Percentiles rank a stretch among this genome's conserved stretches.
These are phyloP conservation scores for Candida sanyaensis DNA, from an alignment of 1,139 yeast species.

Conservation along the genomic window DNA sequence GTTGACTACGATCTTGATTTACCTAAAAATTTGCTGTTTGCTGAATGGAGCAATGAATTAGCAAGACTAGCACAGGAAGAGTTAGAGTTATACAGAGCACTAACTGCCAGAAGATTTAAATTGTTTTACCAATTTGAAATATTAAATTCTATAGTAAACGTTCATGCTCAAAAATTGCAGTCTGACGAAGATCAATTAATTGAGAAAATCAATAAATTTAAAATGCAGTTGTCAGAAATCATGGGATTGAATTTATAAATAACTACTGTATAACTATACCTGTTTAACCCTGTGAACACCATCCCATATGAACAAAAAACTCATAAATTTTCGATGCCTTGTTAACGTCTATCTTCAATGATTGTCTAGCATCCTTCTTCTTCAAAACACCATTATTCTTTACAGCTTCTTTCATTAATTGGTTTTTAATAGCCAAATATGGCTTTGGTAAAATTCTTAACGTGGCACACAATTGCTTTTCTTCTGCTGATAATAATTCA, in stretches of 20 bases:
- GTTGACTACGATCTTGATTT: background rate
- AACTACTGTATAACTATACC: background rate
- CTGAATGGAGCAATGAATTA: background rate
- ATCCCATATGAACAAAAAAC: slow-evolving; percentile 87
- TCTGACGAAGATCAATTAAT: slow-evolving; percentile 4
- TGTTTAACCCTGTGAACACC: slow-evolving; percentile 57
- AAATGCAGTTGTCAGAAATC: slow-evolving; percentile 5
- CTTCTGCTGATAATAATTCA: slow-evolving; percentile 80
- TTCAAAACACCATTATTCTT: slow-evolving; percentile 82
- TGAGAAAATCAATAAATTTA: slow-evolving; percentile 5
- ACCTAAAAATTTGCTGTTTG: background rate
- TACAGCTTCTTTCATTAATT: slow-evolving; percentile 84
- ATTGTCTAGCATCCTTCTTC: slow-evolving; percentile 80
- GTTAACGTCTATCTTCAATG: slow-evolving; percentile 80
- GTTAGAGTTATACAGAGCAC: background rate
- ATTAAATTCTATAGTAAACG: slow-evolving; percentile 27
- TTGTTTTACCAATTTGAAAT: slow-evolving; percentile 35
- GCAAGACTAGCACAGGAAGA: background rate
- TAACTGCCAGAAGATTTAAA: slow-evolving; percentile 30
- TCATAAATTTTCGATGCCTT: slow-evolving; percentile 89
- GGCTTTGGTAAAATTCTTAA: slow-evolving; percentile 90
- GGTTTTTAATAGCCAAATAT: slow-evolving; percentile 87
- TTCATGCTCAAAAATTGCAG: slow-evolving; percentile 25
- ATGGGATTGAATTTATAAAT: slow-evolving; percentile 3
- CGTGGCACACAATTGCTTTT: slow-evolving; percentile 80